Evolutionary conservation across 2,329 filamentous ascomycete genomes (phyloP), one percentile per base, ranked within the genome.

Genomic region (Penicillium oxalicum): DNA sequence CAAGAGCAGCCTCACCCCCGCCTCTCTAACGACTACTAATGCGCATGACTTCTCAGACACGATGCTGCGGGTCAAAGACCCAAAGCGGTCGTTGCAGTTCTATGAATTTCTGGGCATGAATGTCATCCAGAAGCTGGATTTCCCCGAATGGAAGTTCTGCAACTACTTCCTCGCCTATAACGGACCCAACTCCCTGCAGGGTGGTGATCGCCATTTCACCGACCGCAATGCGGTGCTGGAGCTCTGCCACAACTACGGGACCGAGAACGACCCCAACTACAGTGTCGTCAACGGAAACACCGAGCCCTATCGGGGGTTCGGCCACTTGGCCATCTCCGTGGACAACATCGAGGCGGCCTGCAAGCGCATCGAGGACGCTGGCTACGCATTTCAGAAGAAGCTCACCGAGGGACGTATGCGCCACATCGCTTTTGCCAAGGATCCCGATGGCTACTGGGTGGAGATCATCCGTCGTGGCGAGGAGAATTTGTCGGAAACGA

Each of bases 131-230:
- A 87, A 91, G 72, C 77, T 93, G 40, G 76, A 86, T 54, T 87
- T 89, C 64, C 87, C 91, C 11, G 90, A 95, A 51, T 82, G 82
- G 70, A 95, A 94, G 66, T 97, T 97, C 70, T 88, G 93, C 62
- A 82, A 96, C 27, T 97, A 97, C 77, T 97, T 97, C 74, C 78
- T 98, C 51, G 90, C 85, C 51, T 97, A 94, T 73, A 86, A 95
- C 66, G 80, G 82, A 29, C 81, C 88, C 8, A 76, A 80, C 34
- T 86, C 91, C 11, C 74, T 81, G n/a, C 93, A 87, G 8, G 76
- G 80, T 49, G 86, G 80, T 49, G 86, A 84, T 61, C 83, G 83
- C 55, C 81, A 84, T 63, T 91, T 85, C 74, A 81, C 79, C 5
- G 88, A 95, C 70, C 86, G 93, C 47, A 86, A 95, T 70, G 93